Evolutionary conservation across 305 asterid species (phyloP).

Genomic region (Plantago coronopus): DNA sequence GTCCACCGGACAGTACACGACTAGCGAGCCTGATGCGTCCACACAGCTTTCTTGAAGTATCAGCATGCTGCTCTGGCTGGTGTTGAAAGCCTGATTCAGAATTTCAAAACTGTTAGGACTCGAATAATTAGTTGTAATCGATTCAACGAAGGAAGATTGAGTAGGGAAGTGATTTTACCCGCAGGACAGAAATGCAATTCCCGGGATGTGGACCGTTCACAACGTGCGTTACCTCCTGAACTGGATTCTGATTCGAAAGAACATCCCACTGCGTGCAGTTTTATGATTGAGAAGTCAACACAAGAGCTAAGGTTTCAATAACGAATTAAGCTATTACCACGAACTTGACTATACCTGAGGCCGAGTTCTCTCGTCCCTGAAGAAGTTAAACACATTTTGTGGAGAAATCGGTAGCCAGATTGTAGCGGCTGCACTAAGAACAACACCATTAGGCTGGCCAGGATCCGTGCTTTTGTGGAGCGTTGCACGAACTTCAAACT

Average conservation of each 20-base stretch:
- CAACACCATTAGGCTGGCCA: conserved; percentile 77
- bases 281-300: neutral
- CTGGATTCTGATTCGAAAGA: conserved; percentile 80
- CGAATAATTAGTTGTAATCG: neutral
- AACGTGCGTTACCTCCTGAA: conserved; percentile 86
- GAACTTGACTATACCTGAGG: conserved; percentile 50
- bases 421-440: conserved; percentile 92
- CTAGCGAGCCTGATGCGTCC: conserved; percentile 75
- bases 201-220: conserved; percentile 93
- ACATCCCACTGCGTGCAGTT: conserved; percentile 79
- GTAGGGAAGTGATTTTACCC: conserved; percentile 41
- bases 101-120: neutral
- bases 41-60: conserved; percentile 96
- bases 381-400: conserved; percentile 60
- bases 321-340: neutral
- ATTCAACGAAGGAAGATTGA: neutral
- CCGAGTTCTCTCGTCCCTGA: conserved; percentile 70
- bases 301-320: neutral
- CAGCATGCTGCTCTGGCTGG: conserved; percentile 82
- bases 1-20: conserved; percentile 82
- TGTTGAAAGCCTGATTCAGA: conserved; percentile 56
- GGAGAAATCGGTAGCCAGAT: conserved; percentile 88
- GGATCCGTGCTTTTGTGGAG: conserved; percentile 65
- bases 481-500: conserved; percentile 74
- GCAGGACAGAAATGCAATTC: conserved; percentile 76